Evolutionary conservation across 176 grass and related monocot genomes (phyloP).

Genomic region (Avena atlantica): DNA sequence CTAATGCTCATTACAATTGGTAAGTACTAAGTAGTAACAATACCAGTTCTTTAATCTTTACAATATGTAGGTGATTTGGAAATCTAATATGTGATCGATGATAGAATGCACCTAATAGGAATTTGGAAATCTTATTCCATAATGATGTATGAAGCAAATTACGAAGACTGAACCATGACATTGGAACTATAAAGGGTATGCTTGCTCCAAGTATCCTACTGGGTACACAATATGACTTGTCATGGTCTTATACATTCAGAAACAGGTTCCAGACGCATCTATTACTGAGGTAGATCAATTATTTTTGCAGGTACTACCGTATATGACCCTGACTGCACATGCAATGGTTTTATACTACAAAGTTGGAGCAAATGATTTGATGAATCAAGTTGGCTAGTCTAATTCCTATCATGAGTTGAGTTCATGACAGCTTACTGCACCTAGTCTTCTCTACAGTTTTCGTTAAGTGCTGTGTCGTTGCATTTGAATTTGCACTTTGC

Average conservation of each 20-base stretch:
- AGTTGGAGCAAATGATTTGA: not conserved
- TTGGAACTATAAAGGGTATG: not conserved
- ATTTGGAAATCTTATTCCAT: not conserved
- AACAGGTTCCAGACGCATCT: constrained; percentile 11
- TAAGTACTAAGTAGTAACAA: not conserved
- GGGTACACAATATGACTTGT: not conserved
- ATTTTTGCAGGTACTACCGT: not conserved
- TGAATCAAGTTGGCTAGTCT: not conserved
- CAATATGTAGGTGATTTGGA: constrained; percentile 1
- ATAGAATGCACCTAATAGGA: not conserved
- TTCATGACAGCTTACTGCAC: not conserved
- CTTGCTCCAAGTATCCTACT: not conserved
- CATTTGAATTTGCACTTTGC: constrained; percentile 28
- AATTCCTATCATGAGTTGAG: not conserved
- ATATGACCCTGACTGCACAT: not conserved
- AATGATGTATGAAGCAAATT: constrained; percentile 9
- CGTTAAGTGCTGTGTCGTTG: not conserved
- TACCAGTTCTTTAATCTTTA: not conserved
- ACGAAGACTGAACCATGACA: not conserved
- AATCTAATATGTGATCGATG: not conserved
- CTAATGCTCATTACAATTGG: not conserved
- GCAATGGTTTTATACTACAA: not conserved
- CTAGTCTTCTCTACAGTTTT: not conserved
- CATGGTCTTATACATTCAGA: not conserved
- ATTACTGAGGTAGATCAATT: not conserved